These are phyloP conservation scores for Silene coronaria DNA, from an alignment of 179 eudicot species.

Conservation along the genomic window DNA sequence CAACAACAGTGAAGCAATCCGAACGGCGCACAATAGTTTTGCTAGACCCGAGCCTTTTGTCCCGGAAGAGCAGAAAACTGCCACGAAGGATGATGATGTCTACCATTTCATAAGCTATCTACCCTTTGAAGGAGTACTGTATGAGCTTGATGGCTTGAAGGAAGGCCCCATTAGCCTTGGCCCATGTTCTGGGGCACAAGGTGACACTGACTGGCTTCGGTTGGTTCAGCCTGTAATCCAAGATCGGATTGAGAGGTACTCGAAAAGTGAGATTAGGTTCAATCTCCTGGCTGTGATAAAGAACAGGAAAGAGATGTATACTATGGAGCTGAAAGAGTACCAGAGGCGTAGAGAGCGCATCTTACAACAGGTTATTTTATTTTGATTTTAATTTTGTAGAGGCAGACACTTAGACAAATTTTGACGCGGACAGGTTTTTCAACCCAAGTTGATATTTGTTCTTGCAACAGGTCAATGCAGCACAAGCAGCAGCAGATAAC, in stretches of 20 bases:
- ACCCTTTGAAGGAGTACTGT: constrained; percentile 80
- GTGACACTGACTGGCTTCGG: constrained; percentile 68
- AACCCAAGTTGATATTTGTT: constrained; percentile 10
- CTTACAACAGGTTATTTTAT: constrained; percentile 49
- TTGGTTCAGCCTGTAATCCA: constrained; percentile 85
- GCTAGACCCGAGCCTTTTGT: constrained; percentile 96
- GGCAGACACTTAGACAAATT: too few relatives aligned
- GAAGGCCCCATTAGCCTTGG: constrained; percentile 95
- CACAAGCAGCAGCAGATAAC: constrained; percentile 52
- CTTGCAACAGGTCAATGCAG: constrained; percentile 60
- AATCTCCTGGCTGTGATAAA: constrained; percentile 80
- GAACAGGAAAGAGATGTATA: constrained; percentile 84
- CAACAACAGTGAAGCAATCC: constrained; percentile 95
- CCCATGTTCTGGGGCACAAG: constrained; percentile 72
- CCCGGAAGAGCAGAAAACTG: constrained; percentile 79
- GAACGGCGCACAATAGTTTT: constrained; percentile 88
- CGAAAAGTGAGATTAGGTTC: constrained; percentile 79
- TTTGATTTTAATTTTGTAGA: too few relatives aligned
- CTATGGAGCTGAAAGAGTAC: constrained; percentile 83
- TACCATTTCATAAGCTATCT: constrained; percentile 94
- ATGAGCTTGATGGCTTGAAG: constrained; percentile 93
- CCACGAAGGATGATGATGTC: constrained; percentile 90
- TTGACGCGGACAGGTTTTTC: too few relatives aligned
- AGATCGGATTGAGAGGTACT: constrained; percentile 80
- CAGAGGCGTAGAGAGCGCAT: constrained; percentile 79